Evolutionary conservation across 495 filamentous ascomycete species (phyloP).

Genomic region (Trypethelium eluteriae): DNA sequence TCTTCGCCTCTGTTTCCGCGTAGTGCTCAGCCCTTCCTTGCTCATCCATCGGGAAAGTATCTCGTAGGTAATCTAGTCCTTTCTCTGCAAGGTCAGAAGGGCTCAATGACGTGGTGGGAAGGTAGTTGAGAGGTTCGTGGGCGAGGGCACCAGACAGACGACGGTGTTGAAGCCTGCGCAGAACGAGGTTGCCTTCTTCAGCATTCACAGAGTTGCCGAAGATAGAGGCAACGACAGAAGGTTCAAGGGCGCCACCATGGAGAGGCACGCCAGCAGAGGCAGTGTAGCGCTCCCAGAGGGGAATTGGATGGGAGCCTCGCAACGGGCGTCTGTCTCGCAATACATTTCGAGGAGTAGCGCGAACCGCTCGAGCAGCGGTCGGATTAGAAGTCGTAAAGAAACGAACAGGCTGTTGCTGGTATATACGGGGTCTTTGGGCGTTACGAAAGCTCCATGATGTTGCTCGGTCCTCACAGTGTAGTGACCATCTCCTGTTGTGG

Average conservation of each 20-base stretch:
- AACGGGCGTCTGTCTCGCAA: slow-evolving; percentile 14
- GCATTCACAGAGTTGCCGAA: slow-evolving; percentile 51
- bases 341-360: slow-evolving; percentile 18
- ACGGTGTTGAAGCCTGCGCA: slow-evolving; percentile 64
- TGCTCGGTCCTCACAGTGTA: neutral
- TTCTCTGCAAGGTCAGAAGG: slow-evolving; percentile 31
- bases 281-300: slow-evolving; percentile 26
- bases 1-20: slow-evolving; percentile 48
- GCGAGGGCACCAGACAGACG: slow-evolving; percentile 64
- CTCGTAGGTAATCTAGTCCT: slow-evolving; percentile 62
- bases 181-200: slow-evolving; percentile 52
- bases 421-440: neutral
- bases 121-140: slow-evolving; percentile 42
- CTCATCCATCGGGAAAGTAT: slow-evolving; percentile 65
- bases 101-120: slow-evolving; percentile 26
- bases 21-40: slow-evolving; percentile 55
- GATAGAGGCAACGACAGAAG: slow-evolving; percentile 46
- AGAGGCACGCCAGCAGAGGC: slow-evolving; percentile 26
- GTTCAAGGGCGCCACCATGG: slow-evolving; percentile 20
- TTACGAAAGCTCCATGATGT: neutral
- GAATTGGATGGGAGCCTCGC: neutral
- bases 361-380: slow-evolving; percentile 1
- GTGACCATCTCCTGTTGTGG: neutral
- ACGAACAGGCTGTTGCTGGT: neutral
- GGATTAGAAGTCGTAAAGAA: neutral